These are phyloP conservation scores for Trichoderma guizhouense DNA, from an alignment of 2,329 filamentous ascomycete species.

Conservation along the genomic window DNA sequence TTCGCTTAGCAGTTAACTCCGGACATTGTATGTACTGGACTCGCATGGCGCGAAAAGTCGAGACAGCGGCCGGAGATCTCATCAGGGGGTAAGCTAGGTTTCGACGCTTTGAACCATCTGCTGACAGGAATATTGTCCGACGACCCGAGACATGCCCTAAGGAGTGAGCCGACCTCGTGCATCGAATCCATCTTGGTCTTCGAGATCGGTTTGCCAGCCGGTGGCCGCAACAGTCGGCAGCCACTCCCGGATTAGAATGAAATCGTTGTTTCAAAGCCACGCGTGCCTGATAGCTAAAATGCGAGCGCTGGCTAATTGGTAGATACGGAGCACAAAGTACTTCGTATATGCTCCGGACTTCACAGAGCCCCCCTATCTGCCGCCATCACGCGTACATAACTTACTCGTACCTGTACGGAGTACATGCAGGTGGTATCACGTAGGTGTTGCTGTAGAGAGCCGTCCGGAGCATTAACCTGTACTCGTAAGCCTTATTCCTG, in stretches of 20 bases:
- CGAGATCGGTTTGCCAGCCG: slow-evolving; percentile 9
- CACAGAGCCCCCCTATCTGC: background rate
- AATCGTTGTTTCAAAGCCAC: background rate
- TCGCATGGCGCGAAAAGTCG: background rate
- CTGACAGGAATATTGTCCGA: slow-evolving; percentile 12
- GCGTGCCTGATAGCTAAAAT: background rate
- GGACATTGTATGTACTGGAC: background rate
- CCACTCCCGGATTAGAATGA: slow-evolving; percentile 4
- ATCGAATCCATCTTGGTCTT: background rate
- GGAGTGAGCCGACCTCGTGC: background rate
- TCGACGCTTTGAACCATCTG: background rate
- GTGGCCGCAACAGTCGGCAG: slow-evolving; percentile 6
- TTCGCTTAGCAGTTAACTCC: background rate
- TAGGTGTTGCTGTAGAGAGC: background rate
- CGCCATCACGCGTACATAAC: background rate
- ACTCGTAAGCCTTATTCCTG: slow-evolving; percentile 1
- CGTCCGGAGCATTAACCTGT: background rate
- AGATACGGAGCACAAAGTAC: background rate
- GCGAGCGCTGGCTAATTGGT: background rate
- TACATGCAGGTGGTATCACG: background rate
- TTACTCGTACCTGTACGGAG: background rate
- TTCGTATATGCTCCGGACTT: background rate
- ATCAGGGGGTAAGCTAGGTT: background rate
- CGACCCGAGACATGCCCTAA: background rate
- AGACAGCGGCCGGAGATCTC: background rate